Conservation (phyloP, 2,329 filamentous ascomycete species). For the Xylariaceae sp. region DNA sequence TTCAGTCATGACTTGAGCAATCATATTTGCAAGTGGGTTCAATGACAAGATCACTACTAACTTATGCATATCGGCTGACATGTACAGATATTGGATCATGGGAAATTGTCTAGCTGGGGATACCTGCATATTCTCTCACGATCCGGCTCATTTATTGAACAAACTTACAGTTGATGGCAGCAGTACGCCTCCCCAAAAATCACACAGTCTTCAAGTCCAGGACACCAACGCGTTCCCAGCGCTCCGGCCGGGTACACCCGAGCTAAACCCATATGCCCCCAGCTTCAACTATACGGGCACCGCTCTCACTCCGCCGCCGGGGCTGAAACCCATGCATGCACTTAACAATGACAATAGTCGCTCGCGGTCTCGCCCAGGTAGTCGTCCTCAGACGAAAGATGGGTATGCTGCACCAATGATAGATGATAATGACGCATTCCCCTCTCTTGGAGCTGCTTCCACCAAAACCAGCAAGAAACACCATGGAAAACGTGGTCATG, state of each 20-base stretch:
- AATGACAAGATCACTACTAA: constrained; percentile 60
- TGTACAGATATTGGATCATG: constrained; percentile 81
- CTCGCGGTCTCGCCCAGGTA: constrained; percentile 77
- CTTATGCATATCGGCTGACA: constrained; percentile 5
- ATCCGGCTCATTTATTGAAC: constrained; percentile 81
- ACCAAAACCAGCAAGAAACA: constrained; percentile 83
- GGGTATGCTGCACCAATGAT: constrained; percentile 70
- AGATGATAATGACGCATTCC: constrained; percentile 94
- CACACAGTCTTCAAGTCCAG: constrained; percentile 72
- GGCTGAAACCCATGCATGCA: constrained; percentile 60
- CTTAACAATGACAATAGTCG: constrained; percentile 56
- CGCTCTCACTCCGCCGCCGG: constrained; percentile 63
- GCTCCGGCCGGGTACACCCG: constrained; percentile 57
- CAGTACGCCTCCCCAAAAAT: constrained; percentile 60
- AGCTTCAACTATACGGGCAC: constrained; percentile 51
- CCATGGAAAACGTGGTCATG: constrained; percentile 84
- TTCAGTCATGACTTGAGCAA: constrained; percentile 96
- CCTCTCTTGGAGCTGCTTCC: constrained; percentile 73
- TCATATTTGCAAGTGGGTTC: constrained; percentile 92
- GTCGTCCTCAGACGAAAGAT: constrained; percentile 64
- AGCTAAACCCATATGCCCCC: constrained; percentile 51
- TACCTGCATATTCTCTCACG: constrained; percentile 95
- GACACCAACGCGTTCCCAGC: constrained; percentile 84
- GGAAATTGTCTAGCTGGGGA: constrained; percentile 92
- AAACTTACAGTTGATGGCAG: constrained; percentile 71